These are phyloP conservation scores for Claviceps quebecensis DNA, from an alignment of 2,329 filamentous ascomycete genomes.

Conservation along the genomic window DNA sequence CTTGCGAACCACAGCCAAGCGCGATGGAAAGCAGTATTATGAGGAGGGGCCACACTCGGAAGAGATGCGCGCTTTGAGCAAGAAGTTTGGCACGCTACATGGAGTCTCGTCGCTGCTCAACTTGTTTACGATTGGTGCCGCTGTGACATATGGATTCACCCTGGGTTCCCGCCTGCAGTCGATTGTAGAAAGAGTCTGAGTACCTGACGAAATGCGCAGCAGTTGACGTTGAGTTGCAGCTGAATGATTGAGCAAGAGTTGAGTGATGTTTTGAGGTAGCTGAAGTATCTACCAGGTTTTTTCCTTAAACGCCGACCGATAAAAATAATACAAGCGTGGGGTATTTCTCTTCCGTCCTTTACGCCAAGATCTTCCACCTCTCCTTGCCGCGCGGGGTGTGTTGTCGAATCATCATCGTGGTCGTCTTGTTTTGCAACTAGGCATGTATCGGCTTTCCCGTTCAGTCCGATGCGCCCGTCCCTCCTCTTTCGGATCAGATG, in stretches of 20 bases:
- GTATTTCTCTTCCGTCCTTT: no score
- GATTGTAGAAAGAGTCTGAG: conserved; percentile 10
- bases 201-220: no score
- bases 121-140: conserved; percentile 52
- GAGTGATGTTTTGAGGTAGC: not conserved
- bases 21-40: conserved; percentile 78
- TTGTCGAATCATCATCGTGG: not conserved
- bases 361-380: not conserved
- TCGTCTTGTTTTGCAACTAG: not conserved
- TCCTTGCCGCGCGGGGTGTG: not conserved
- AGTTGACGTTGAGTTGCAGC: no score
- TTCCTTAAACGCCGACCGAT: not conserved
- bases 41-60: conserved; percentile 66
- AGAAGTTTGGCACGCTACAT: conserved; percentile 65
- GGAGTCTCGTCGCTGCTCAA: conserved; percentile 72
- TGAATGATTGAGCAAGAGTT: no score
- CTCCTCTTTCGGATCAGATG: not conserved
- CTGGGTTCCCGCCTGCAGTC: conserved; percentile 49
- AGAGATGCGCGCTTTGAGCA: conserved; percentile 73
- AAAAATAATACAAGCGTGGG: not conserved
- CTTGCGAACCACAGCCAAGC: conserved; percentile 43
- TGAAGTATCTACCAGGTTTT: not conserved
- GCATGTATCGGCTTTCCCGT: not conserved
- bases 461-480: not conserved
- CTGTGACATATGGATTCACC: conserved; percentile 64